Conservation (phyloP, 2,329 filamentous ascomycete species). For the Fusarium hainanense region DNA sequence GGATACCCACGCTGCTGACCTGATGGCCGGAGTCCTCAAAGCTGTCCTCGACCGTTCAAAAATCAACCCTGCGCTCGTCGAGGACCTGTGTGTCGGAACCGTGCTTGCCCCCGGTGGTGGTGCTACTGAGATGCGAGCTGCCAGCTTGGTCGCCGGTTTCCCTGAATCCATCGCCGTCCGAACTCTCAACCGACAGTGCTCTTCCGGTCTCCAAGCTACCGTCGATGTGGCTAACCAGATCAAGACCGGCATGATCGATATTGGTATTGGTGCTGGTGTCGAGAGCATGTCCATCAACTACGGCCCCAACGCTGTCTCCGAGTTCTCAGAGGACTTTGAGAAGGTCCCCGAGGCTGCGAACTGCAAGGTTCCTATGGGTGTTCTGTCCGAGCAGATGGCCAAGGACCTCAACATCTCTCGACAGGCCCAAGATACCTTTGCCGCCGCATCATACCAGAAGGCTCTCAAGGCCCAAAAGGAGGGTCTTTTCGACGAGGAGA, state of each 20-base stretch:
- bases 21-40: constrained; percentile 85
- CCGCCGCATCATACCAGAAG: constrained; percentile 92
- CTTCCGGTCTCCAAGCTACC: constrained; percentile 89
- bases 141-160: constrained; percentile 90
- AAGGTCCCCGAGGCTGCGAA: constrained; percentile 84
- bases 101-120: constrained; percentile 94
- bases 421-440: constrained; percentile 87
- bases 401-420: constrained; percentile 81
- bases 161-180: constrained; percentile 86
- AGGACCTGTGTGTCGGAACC: constrained; percentile 91
- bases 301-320: constrained; percentile 86
- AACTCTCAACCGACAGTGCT: constrained; percentile 93
- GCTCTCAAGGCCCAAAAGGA: constrained; percentile 84
- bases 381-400: constrained; percentile 94
- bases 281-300: constrained; percentile 97
- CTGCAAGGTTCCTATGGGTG: constrained; percentile 98
- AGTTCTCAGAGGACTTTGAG: constrained; percentile 92
- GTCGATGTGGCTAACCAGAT: constrained; percentile 96
- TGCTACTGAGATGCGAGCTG: constrained; percentile 96
- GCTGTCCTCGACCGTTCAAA: constrained; percentile 84
- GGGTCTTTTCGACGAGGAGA: constrained; percentile 94
- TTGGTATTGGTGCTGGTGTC: constrained; percentile 93
- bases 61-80: constrained; percentile 87
- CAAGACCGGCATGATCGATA: constrained; percentile 89
- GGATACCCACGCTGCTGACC: constrained; percentile 87